Conservation (phyloP, 305 asterid species). For the Plantago coronopus region DNA sequence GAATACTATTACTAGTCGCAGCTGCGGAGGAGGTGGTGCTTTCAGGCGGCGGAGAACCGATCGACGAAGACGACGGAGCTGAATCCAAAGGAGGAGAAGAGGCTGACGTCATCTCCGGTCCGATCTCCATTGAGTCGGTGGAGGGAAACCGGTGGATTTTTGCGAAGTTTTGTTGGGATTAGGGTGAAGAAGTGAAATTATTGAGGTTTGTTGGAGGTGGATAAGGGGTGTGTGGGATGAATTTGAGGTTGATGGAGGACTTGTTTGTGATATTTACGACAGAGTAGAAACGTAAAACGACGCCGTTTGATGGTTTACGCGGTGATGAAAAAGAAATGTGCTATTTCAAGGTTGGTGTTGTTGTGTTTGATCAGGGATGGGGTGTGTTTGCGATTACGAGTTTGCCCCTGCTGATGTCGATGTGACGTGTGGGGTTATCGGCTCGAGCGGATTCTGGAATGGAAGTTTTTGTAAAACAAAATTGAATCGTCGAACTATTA, state of each 20-base stretch:
- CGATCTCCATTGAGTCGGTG: slow-evolving; percentile 80
- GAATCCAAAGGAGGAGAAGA: slow-evolving; percentile 29
- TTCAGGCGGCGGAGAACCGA: slow-evolving; percentile 36
- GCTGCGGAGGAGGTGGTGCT: not conserved
- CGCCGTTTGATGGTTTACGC: slow-evolving; percentile 1
- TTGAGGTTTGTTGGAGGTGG: slow-evolving; percentile 12
- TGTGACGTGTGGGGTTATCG: too few species aligned
- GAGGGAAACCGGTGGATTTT: slow-evolving; percentile 34
- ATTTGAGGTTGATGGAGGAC: not conserved
- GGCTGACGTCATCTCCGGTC: slow-evolving; percentile 43
- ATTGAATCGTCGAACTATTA: too few species aligned
- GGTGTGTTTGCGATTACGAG: slow-evolving; percentile 14
- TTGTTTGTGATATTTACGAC: not conserved
- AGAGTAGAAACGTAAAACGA: not conserved
- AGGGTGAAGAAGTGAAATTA: slow-evolving; percentile 32
- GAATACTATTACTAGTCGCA: slow-evolving; percentile 16
- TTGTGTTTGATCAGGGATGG: not conserved
- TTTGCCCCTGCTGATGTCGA: slow-evolving; percentile 15
- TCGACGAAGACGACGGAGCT: slow-evolving; percentile 38
- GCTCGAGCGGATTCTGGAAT: too few species aligned
- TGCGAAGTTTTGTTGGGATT: slow-evolving; percentile 32
- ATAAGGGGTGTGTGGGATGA: slow-evolving; percentile 20
- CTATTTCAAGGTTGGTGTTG: slow-evolving; percentile 20
- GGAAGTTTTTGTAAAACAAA: too few species aligned
- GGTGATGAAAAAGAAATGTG: not conserved